These are phyloP conservation scores for Nitzschia palea DNA, from an alignment of 108 stramenopile species.

Conservation along the genomic window DNA sequence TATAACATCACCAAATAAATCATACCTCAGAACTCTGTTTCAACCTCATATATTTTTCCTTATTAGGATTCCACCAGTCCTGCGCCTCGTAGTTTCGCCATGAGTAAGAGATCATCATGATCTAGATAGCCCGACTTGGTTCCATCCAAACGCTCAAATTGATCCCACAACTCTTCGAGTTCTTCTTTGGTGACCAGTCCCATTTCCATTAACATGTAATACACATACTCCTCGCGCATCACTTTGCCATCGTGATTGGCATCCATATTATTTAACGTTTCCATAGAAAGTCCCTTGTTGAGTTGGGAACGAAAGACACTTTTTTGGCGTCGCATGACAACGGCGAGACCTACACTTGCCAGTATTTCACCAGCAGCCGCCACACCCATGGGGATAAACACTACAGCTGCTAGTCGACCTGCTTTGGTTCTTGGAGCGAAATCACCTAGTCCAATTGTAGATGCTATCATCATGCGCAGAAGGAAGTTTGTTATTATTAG, in stretches of 20 bases:
- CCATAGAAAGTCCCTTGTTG: slow-evolving; percentile 39
- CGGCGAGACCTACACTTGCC: slow-evolving; percentile 32
- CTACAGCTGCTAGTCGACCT: slow-evolving; percentile 32
- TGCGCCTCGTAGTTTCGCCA: slow-evolving; percentile 39
- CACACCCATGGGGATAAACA: slow-evolving; percentile 55
- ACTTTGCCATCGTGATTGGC: slow-evolving; percentile 50
- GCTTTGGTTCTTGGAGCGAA: slow-evolving; percentile 32
- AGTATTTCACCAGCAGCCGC: slow-evolving; percentile 51
- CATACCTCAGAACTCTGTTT: too few relatives aligned
- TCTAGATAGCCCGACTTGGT: slow-evolving; percentile 43
- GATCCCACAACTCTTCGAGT: slow-evolving; percentile 48
- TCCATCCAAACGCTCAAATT: slow-evolving; percentile 60
- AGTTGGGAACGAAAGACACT: slow-evolving; percentile 10
- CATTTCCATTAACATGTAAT: slow-evolving; percentile 70
- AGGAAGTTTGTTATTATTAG: too few relatives aligned
- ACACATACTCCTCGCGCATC: slow-evolving; percentile 50
- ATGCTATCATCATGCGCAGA: slow-evolving; percentile 11
- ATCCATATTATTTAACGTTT: slow-evolving; percentile 47
- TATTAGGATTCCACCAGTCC: neutral
- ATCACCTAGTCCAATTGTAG: slow-evolving; percentile 68
- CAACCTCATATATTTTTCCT: too few relatives aligned
- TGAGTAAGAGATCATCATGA: slow-evolving; percentile 51
- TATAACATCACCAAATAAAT: too few relatives aligned
- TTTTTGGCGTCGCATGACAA: slow-evolving; percentile 34
- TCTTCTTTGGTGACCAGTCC: slow-evolving; percentile 48